Conservation (phyloP, 106 monocot species). For the Dendrobium officinale region DNA sequence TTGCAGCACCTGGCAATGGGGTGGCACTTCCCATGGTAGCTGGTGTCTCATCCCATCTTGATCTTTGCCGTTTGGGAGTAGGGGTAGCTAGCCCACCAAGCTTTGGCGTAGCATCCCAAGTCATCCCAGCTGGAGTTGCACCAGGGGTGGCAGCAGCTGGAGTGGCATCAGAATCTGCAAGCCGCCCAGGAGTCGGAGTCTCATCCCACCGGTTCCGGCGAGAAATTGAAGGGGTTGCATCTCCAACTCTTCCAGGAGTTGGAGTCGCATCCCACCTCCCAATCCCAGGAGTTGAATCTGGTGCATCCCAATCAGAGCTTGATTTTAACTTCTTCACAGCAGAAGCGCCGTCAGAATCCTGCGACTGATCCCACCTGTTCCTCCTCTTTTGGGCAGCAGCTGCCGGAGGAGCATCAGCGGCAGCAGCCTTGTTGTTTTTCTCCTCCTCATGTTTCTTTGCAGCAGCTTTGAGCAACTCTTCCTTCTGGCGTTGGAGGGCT, state of each 20-base stretch:
- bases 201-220: constrained; percentile 94
- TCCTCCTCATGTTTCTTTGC: constrained; percentile 95
- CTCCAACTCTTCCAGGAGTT: constrained; percentile 80
- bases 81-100: constrained; percentile 77
- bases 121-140: constrained; percentile 92
- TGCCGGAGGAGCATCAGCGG: not conserved
- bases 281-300: constrained; percentile 76
- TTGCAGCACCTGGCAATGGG: constrained; percentile 55
- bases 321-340: constrained; percentile 51
- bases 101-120: constrained; percentile 96
- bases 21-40: constrained; percentile 75
- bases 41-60: constrained; percentile 97
- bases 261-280: constrained; percentile 92
- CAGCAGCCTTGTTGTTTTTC: constrained; percentile 37
- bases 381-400: constrained; percentile 56
- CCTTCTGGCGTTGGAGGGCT: constrained; percentile 68
- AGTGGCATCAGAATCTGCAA: constrained; percentile 81
- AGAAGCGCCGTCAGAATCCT: constrained; percentile 37
- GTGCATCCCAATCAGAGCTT: constrained; percentile 80
- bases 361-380: constrained; percentile 97
- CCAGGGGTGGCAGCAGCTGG: constrained; percentile 75
- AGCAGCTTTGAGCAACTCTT: constrained; percentile 65
- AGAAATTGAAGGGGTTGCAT: constrained; percentile 65
- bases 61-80: constrained; percentile 89
- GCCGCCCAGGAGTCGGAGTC: constrained; percentile 83